Evolutionary conservation across 352 stramenopile genomes (phyloP).

Genomic region (Elongisporangium senticosum): DNA sequence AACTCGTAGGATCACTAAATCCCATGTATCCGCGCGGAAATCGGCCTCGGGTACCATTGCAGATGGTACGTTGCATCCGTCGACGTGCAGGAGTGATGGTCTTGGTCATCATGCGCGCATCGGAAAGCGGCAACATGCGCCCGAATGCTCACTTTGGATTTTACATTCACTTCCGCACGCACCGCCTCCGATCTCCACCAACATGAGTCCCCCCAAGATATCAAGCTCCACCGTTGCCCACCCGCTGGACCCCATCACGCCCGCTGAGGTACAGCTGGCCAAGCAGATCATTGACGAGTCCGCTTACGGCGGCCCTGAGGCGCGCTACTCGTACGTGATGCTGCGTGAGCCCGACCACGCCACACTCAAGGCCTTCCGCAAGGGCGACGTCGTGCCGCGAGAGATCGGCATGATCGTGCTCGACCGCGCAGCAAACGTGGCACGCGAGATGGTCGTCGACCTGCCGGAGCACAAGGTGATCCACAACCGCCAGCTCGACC

Average conservation of each 20-base stretch:
- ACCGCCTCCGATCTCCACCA: neutral
- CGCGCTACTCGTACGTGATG: conserved; percentile 51
- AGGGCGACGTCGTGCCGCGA: conserved; percentile 26
- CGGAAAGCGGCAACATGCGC: neutral
- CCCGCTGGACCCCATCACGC: conserved; percentile 40
- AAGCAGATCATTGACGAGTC: conserved; percentile 37
- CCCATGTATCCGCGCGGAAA: neutral
- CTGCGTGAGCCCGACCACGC: conserved; percentile 41
- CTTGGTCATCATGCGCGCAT: neutral
- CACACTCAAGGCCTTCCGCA: conserved; percentile 29
- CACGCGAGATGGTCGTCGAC: conserved; percentile 35
- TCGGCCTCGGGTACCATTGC: neutral
- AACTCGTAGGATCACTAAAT: neutral
- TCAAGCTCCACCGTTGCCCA: conserved; percentile 17
- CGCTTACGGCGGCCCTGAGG: conserved; percentile 22
- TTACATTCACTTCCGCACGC: conserved; percentile 4
- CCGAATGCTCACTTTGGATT: conserved; percentile 9
- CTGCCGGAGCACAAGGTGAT: conserved; percentile 23
- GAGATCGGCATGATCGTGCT: conserved; percentile 38
- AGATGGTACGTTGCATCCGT: neutral
- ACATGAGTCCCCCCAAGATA: conserved; percentile 16
- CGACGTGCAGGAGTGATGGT: neutral
- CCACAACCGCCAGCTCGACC: conserved; percentile 25
- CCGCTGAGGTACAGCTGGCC: conserved; percentile 30
- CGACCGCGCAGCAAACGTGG: conserved; percentile 25